Conservation (phyloP, 202 grass and related monocot genomes). For the Dendrocalamus latiflorus region DNA sequence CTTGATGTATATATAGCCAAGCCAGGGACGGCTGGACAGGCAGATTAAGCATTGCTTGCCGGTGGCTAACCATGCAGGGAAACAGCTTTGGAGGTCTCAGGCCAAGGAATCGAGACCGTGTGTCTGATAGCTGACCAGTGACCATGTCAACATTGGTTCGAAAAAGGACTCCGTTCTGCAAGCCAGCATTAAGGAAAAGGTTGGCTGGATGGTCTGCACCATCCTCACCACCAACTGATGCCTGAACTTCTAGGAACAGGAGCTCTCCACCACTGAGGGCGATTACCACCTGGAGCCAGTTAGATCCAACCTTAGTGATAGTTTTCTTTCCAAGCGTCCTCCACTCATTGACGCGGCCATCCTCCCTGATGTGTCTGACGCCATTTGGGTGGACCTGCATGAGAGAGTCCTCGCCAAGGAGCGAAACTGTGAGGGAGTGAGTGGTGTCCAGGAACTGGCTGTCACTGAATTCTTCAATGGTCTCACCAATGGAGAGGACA, state of each 20-base stretch:
- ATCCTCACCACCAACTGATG: slow-evolving; percentile 80
- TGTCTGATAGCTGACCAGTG: slow-evolving; percentile 90
- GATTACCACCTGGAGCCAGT: slow-evolving; percentile 85
- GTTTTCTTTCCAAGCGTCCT: slow-evolving; percentile 95
- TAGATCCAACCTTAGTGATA: slow-evolving; percentile 88
- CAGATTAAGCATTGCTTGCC: slow-evolving; percentile 83
- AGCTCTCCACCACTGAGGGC: slow-evolving; percentile 95
- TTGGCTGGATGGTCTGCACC: slow-evolving; percentile 91
- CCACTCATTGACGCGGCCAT: slow-evolving; percentile 97
- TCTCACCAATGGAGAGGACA: slow-evolving; percentile 96
- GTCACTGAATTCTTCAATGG: slow-evolving; percentile 92
- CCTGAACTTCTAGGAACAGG: slow-evolving; percentile 80
- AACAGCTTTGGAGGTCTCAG: slow-evolving; percentile 87
- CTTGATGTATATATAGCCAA: slow-evolving; percentile 92
- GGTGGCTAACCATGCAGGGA: slow-evolving; percentile 67
- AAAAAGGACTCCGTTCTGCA: slow-evolving; percentile 97
- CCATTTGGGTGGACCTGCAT: slow-evolving; percentile 97
- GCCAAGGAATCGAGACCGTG: slow-evolving; percentile 82
- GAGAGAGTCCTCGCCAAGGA: slow-evolving; percentile 90
- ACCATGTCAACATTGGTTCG: slow-evolving; percentile 96
- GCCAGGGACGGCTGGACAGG: slow-evolving; percentile 89
- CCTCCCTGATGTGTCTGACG: slow-evolving; percentile 95
- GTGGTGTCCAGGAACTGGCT: slow-evolving; percentile 93
- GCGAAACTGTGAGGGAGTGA: slow-evolving; percentile 76
- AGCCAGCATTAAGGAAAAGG: slow-evolving; percentile 93